Evolutionary conservation across 257 asterid species (phyloP), one percentile per base, ranked within the genome.

Genomic region (Avicennia marina): DNA sequence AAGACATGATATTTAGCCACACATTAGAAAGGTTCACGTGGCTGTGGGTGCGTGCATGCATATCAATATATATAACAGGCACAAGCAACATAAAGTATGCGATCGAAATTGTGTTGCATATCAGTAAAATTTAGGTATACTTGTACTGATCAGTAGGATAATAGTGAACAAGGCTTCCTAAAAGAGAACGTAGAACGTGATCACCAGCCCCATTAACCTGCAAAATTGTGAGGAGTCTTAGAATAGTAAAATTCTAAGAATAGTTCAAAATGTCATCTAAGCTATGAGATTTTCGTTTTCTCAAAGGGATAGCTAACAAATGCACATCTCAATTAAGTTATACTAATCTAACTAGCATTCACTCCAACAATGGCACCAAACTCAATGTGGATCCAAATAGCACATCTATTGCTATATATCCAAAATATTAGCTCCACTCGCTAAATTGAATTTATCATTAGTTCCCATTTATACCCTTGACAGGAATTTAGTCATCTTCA

Each of bases 121-220:
- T 60, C 39, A 63, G 58, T 22, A 48, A 58, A 74, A 50, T 73
- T 61, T 50, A 50, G 32, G 15, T 15, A 39, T 67, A 93, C 99
- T 82, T 93, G 94, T 86, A 88, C 70, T 89, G 99, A 72, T 93
- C 90, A 58, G 78, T 71, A 62, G 99, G 97, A 68, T 93, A 89
- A 74, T 93, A 93, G 67, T 81, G 95, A 63, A 84, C 77, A 78
- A 93, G 81, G 75, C 95, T 84, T 69, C 96, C 99, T 69, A 93
- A 82, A 66, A 93, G 97, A 72, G 99, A 89, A 76, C 99, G 91
- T 15, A 93, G 95, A 63, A 86, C 77, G 51, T 86, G 94, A 73
- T 86, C 99, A 68, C 96, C 96, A 64, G 99, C 97, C 57, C 99
- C 96, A 78, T 93, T 93, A 53, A 93, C 97, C 99, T 93, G 94